Evolutionary conservation across 1,284 basidiomycete species (phyloP), one percentile per base, ranked within the genome.

Genomic region (Heterobasidion parviporum): DNA sequence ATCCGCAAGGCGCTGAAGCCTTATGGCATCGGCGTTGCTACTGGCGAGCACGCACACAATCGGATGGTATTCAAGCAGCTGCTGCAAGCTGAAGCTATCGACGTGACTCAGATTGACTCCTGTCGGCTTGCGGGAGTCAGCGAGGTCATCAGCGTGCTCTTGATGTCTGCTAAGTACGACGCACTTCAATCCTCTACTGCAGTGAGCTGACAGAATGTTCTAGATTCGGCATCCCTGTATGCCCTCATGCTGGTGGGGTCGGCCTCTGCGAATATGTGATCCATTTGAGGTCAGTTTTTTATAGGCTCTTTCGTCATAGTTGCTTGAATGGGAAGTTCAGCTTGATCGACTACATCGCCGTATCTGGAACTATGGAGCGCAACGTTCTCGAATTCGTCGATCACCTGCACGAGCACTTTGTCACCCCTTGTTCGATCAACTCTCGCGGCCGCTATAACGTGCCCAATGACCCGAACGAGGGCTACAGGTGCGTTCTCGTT

Each of bases 41-140:
- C 94, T 0, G 95, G 94, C 53, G 94, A 98, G 71, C 94, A 98
- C 67, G 93, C 92, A 2, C 94, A 96, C 71, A 97, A 96, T 72
- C 82, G 92, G 58, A 95, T 97, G 81, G 82, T 92, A n/a, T 98
- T 98, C 82, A 98, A 98, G 75, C 94, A 98, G 70, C 80, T 98
- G 14, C 77, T 98, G 10, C 94, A 96, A 68, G 89, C 94, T 1
- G 85, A 94, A 53, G 93, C 94, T 14, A 93, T 98, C 66, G 93
- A 96, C 67, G 94, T 97, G n/a, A 88, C 85, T 61, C 94, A 98
- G 71, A 94, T 98, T 67, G 95, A 98, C 75, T 92, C 90, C 38
- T 97, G 94, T 72, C 85, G 94, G 56, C 76, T 97, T 33, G 93
- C 89, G 2, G 94, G 94, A 56, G 92, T 97, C 54, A 94, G 91